Percentiles rank a stretch among this genome's conserved stretches.
phyloP scores from a whole-genome alignment of 352 stramenopile species.

The Globisporangium radiosum region DNA sequence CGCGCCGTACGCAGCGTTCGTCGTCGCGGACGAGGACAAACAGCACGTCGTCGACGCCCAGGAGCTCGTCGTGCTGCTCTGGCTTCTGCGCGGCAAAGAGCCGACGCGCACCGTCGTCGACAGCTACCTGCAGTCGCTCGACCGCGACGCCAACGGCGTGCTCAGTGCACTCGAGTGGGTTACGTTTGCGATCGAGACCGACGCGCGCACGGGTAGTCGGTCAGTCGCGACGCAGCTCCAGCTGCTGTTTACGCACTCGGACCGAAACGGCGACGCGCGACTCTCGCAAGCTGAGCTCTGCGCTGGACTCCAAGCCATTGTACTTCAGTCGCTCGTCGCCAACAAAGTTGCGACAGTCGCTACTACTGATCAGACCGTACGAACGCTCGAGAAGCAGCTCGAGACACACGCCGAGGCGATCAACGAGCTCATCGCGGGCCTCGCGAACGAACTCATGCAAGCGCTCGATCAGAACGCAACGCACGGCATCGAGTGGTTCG shows the following conservation, averaged over 20 bases:
- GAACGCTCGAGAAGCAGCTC: not conserved
- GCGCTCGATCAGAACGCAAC: conserved; percentile 52
- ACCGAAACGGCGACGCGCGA: conserved; percentile 49
- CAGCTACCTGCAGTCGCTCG: conserved; percentile 58
- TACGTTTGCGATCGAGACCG: conserved; percentile 49
- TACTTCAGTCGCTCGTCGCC: conserved; percentile 20
- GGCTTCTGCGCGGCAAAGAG: conserved; percentile 63
- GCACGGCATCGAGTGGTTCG: conserved; percentile 62
- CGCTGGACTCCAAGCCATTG: conserved; percentile 31
- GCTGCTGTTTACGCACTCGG: conserved; percentile 43
- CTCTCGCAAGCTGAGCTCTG: conserved; percentile 50
- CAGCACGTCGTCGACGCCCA: conserved; percentile 46
- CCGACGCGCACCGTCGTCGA: conserved; percentile 27
- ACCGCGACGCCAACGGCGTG: conserved; percentile 36
- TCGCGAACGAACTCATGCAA: conserved; percentile 54
- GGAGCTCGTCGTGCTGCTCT: conserved; percentile 58
- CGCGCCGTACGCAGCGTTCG: conserved; percentile 51
- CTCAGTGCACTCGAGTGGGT: conserved; percentile 67
- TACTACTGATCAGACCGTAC: no score
- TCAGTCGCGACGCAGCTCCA: conserved; percentile 47
- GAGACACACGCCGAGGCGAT: conserved; percentile 14
- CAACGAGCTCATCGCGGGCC: conserved; percentile 27
- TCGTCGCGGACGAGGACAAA: conserved; percentile 53
- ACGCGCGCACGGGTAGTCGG: conserved; percentile 29
- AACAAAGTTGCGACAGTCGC: conserved; percentile 1